Evolutionary conservation across 2,329 filamentous ascomycete species (phyloP).

Genomic region (Nemania serpens): DNA sequence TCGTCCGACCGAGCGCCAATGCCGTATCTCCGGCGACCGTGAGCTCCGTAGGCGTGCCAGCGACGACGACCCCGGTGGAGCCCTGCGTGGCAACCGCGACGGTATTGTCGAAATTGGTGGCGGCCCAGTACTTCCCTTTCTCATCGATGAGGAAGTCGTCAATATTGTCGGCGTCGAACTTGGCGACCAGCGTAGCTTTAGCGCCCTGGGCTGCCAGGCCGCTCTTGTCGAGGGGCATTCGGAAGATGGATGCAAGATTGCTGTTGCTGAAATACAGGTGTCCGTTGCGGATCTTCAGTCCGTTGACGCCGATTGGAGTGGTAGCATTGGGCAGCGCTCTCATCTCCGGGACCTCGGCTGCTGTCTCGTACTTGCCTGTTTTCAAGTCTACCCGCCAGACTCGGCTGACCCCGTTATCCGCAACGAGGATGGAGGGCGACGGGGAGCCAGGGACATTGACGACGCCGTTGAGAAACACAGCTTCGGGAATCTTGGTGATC

Average conservation of each 20-base stretch:
- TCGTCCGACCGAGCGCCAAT: constrained; percentile 28
- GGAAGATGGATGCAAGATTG: constrained; percentile 18
- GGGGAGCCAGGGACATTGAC: not conserved
- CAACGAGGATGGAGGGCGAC: constrained; percentile 10
- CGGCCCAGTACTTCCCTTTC: constrained; percentile 9
- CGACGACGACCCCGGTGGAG: constrained; percentile 11
- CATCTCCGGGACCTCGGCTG: constrained; percentile 23
- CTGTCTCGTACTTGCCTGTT: constrained; percentile 20
- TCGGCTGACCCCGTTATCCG: constrained; percentile 2
- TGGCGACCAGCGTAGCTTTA: constrained; percentile 8
- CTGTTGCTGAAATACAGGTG: constrained; percentile 21
- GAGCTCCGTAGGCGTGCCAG: constrained; percentile 7
- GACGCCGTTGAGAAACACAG: constrained; percentile 16
- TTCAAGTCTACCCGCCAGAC: constrained; percentile 21
- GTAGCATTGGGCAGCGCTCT: not conserved
- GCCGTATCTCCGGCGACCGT: constrained; percentile 32
- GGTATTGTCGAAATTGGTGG: constrained; percentile 10
- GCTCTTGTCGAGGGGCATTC: constrained; percentile 12
- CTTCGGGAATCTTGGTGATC: constrained; percentile 13
- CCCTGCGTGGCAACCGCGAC: constrained; percentile 9
- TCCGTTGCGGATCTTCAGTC: constrained; percentile 11
- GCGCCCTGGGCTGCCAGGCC: constrained; percentile 8
- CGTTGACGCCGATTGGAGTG: constrained; percentile 16
- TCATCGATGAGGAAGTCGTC: constrained; percentile 22
- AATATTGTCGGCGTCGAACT: constrained; percentile 3